Base-by-base conservation (phyloP, 2,329 filamentous ascomycete genomes). In the Coleophoma crateriformis region DNA sequence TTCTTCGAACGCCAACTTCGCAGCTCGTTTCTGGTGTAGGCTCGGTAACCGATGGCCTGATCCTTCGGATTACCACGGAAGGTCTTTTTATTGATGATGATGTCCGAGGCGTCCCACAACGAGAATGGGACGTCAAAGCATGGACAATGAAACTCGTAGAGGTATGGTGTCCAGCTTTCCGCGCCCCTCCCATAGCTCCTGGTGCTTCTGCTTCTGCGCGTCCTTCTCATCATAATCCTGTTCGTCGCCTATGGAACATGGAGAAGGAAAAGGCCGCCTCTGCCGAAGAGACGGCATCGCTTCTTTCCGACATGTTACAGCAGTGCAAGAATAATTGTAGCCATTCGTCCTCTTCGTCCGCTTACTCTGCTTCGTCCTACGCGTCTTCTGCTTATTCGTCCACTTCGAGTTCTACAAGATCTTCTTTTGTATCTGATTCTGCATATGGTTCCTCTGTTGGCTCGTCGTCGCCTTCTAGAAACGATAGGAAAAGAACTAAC, bases 71-170 rank as follows among this genome's bases (percentile, higher is more conserved):
- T 63, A 92, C 89, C 11, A 95, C 90, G 1, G 92, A 96, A 67
- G 94, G 94, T 15, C 78, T 97, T 48, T 97, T 97, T 70, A 94
- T 99, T 64, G 94, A 99, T 66, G 94, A 99, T 67, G 94, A 97
- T 67, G 81, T 96, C 47, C 84, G 91, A 41, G 84, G 84, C 54
- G 89, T 96, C 14, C 85, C 89, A n/a, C 90, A 97, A 70, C 84
- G 94, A 52, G 94, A 99, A 71, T 99, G 94, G 94, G 94, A 99
- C 67, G 84, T 97, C 64, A 97, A 97, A 69, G 91, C 92, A 22
- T 97, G 94, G 94, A 96, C 90, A 40, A 80, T 99, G 70, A 96
- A 95, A 71, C 74, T 87, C 57, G 83, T 95, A 68, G 94, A 97
- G 79, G 85, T 94, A 74, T 89, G 86, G 82, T 90, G 85, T 66